Evolutionary conservation across 164 flowering plant genomes (phyloP).

Genomic region (Nymphaea colorata): DNA sequence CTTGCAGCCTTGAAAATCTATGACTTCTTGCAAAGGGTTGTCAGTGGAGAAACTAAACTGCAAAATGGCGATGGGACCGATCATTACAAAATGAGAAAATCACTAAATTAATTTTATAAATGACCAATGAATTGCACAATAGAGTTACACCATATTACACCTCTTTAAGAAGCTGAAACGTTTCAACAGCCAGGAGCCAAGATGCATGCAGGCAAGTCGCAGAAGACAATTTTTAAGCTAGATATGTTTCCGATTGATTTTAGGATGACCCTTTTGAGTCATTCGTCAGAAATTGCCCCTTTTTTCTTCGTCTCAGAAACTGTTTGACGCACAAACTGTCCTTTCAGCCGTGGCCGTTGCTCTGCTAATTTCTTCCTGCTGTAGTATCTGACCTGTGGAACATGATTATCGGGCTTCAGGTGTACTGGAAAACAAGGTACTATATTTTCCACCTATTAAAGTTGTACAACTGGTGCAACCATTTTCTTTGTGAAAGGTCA

Average conservation of each 20-base stretch:
- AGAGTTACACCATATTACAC: not conserved
- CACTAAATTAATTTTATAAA: too few species aligned
- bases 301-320: constrained; percentile 11
- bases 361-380: constrained; percentile 54
- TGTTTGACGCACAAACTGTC: constrained; percentile 42
- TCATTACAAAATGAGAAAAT: not conserved
- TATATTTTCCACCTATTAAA: too few species aligned
- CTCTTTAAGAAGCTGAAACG: not conserved
- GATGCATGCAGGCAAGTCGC: not conserved
- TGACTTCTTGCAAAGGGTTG: not conserved
- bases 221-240: not conserved
- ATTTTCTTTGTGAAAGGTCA: too few species aligned
- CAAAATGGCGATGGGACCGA: not conserved
- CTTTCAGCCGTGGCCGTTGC: constrained; percentile 42
- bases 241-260: not conserved
- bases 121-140: not conserved
- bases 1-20: not conserved
- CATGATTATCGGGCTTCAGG: not conserved
- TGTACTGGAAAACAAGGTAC: not conserved
- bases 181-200: not conserved
- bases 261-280: not conserved
- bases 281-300: not conserved
- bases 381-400: constrained; percentile 43
- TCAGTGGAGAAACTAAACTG: not conserved
- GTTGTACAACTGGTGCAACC: too few species aligned